A percentile compares a stretch with the other conserved stretches of the same genome.
phyloP scores from a whole-genome alignment of 192 early-diverging fungal genomes.

The Coemansia sp. region DNA sequence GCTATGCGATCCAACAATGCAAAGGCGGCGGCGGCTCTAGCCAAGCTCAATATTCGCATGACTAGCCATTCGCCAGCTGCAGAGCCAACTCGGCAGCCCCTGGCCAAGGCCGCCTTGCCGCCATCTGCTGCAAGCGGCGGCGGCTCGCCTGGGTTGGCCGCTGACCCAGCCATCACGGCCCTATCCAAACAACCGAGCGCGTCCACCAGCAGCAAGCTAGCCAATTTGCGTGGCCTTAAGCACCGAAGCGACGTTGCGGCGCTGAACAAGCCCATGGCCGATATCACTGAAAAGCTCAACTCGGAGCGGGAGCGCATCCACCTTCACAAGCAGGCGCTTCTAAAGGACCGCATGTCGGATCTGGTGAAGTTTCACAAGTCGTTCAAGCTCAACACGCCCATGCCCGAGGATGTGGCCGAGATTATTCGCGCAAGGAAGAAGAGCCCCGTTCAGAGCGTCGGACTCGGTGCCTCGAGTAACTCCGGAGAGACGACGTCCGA shows the following conservation, averaged over 20 bases:
- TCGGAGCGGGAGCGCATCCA: conserved; percentile 74
- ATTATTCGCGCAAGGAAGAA: conserved; percentile 62
- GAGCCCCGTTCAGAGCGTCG: conserved; percentile 6
- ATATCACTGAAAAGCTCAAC: conserved; percentile 56
- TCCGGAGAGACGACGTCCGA: conserved; percentile 8
- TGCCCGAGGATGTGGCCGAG: conserved; percentile 76
- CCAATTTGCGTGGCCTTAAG: conserved; percentile 47
- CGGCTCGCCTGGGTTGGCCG: conserved; percentile 7
- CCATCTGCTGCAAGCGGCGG: background rate
- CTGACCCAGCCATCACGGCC: conserved; percentile 33
- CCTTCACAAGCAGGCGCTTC: conserved; percentile 67
- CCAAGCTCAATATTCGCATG: conserved; percentile 50
- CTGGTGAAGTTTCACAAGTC: conserved; percentile 74
- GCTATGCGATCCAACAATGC: conserved; percentile 18
- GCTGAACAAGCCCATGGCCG: conserved; percentile 55
- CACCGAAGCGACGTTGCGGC: conserved; percentile 51
- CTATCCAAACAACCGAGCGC: conserved; percentile 19
- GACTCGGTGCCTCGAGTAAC: conserved; percentile 4
- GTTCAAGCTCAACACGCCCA: conserved; percentile 76
- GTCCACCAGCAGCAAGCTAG: conserved; percentile 34
- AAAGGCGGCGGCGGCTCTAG: conserved; percentile 32
- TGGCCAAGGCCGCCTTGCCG: background rate
- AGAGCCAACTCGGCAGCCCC: background rate
- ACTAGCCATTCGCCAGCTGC: conserved; percentile 22
- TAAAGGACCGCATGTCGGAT: conserved; percentile 72